Evolutionary conservation across 208 protist genomes (phyloP), one percentile per base, ranked within the genome.

Genomic region (Acanthamoeba sp.): DNA sequence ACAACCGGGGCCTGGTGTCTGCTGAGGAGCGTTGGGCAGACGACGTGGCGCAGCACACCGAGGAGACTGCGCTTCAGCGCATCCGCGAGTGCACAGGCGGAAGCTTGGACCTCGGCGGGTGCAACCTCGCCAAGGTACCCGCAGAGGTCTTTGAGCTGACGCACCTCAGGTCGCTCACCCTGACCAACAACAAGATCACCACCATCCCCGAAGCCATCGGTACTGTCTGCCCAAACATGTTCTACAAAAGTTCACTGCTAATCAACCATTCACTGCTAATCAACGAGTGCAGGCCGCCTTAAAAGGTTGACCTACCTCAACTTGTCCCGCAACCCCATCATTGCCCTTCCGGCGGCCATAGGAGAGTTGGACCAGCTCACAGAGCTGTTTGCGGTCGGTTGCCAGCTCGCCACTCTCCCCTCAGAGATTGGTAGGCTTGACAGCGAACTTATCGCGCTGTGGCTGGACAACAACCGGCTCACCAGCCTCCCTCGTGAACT

Each of bases 291-390:
- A 76, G 66, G 66, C 6, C 6, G 20, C 12, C 18, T 76, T 6
- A 76, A 38, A 38, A 32, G 66, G 34, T 18, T 76, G 66, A 76
- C 6, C 32, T 76, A 76, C 66, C 66, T 76, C 32, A 76, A 76
- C 66, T 14, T 76, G 32, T 76, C 66, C 32, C 66, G 66, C 66
- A 76, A 76, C 34, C 66, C 66, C 6, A 76, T 76, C 66, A 76
- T 18, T 18, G 34, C 66, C 32, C 66, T 76, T 12, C 66, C 66
- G n/a, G 66, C 66, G 9, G 66, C 66, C 66, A 76, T 76, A 27
- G 66, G 66, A 16, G 6, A 6, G 12, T 38, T 76, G 66, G 6
- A 32, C 14, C 12, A 76, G 66, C 66, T 76, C 9, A 76, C n/a
- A 12, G 66, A 76, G 66, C 34, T 76, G 66, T 76, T 76, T 76